These are phyloP conservation scores for Draba incana DNA, from an alignment of 345 rosid species.

Conservation along the genomic window DNA sequence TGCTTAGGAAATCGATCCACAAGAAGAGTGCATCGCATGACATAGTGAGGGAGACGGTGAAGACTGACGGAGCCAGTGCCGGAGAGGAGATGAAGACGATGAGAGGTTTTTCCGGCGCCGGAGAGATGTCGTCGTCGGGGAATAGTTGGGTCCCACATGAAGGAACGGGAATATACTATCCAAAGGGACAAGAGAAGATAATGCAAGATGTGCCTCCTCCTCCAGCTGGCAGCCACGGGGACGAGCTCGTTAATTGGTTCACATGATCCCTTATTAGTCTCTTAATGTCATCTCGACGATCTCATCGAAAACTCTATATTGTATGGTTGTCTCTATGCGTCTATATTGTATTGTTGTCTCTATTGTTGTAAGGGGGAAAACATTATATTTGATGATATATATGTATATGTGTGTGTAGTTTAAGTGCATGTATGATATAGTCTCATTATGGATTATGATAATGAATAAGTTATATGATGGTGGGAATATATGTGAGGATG, in stretches of 20 bases:
- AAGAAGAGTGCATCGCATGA: conserved; percentile 42
- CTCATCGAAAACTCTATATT: conserved; percentile 1
- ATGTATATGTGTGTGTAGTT: conserved; percentile 17
- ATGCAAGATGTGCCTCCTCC: conserved; percentile 47
- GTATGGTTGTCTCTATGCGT: too few relatives aligned
- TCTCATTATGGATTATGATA: background rate
- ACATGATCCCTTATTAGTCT: conserved; percentile 14
- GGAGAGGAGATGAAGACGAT: conserved; percentile 29
- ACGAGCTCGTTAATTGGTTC: conserved; percentile 45
- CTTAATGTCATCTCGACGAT: conserved; percentile 9
- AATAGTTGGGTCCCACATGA: conserved; percentile 47
- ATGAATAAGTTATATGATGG: too few relatives aligned
- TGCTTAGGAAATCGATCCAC: conserved; percentile 43
- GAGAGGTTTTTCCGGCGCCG: conserved; percentile 34
- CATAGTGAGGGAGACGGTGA: conserved; percentile 41
- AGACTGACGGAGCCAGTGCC: conserved; percentile 34
- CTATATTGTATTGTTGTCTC: background rate
- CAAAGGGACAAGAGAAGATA: conserved; percentile 50
- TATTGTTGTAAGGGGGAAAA: background rate
- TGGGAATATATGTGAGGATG: too few relatives aligned
- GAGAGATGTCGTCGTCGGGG: conserved; percentile 33
- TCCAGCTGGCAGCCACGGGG: conserved; percentile 41
- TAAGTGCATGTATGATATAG: conserved; percentile 5
- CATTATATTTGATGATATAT: background rate
- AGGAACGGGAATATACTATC: conserved; percentile 45